phyloP scores from a whole-genome alignment of 179 eudicot genomes.

The Camellia oleifera region DNA sequence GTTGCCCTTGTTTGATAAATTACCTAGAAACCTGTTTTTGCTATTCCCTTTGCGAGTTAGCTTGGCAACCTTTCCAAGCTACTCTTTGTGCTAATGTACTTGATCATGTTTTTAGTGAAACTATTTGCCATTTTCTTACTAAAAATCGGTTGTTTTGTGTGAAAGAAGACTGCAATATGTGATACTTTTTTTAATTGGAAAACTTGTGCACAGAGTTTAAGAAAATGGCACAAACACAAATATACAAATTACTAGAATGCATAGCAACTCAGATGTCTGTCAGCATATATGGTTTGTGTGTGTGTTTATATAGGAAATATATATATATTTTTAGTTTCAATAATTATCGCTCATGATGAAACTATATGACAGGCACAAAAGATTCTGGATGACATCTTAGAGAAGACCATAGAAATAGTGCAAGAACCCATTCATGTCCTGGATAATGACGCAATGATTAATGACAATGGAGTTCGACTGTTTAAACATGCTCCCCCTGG shows the following conservation, averaged over 20 bases:
- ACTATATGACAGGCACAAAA: slow-evolving; percentile 56
- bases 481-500: too few species aligned
- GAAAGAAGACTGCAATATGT: background rate
- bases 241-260: background rate
- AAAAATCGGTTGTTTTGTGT: background rate
- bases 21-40: too few species aligned
- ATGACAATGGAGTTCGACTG: slow-evolving; percentile 37
- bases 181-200: background rate
- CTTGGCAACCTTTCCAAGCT: background rate
- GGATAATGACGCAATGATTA: slow-evolving; percentile 18
- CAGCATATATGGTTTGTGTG: background rate
- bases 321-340: background rate
- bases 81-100: background rate
- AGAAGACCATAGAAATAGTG: slow-evolving; percentile 55
- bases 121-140: background rate
- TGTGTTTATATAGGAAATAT: too few species aligned
- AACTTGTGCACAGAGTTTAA: background rate
- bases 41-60: background rate
- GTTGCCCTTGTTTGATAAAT: background rate
- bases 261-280: background rate
- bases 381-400: slow-evolving; percentile 58
- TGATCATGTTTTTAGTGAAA: background rate
- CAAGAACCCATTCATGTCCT: slow-evolving; percentile 20
- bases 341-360: background rate
- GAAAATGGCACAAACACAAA: background rate